Conservation (phyloP, 768 basidiomycete species). For the Leccinum aurantiacum region DNA sequence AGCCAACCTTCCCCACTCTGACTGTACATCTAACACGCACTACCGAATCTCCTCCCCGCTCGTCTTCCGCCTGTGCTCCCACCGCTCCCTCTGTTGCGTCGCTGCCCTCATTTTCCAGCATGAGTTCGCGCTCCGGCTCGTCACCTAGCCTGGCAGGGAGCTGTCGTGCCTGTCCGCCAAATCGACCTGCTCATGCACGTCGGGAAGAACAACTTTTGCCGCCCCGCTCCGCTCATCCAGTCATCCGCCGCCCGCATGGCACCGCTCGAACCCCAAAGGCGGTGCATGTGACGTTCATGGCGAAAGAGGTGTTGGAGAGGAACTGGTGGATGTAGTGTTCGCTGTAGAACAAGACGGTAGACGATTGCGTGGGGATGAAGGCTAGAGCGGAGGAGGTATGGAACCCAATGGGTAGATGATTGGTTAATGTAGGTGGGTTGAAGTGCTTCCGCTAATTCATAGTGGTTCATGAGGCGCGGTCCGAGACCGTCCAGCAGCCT, state of each 20-base stretch:
- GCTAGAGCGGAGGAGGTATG: conserved; percentile 71
- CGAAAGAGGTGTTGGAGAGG: conserved; percentile 93
- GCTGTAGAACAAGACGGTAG: conserved; percentile 70
- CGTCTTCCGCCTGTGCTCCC: conserved; percentile 90
- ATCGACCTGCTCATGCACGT: conserved; percentile 97
- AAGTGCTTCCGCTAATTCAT: too few relatives aligned
- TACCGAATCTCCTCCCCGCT: conserved; percentile 99
- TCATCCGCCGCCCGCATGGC: conserved; percentile 85
- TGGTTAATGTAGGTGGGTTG: too few relatives aligned
- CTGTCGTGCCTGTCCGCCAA: conserved; percentile 93
- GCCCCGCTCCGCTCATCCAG: conserved; percentile 96
- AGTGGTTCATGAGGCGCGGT: too few relatives aligned
- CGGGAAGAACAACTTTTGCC: conserved; percentile 86
- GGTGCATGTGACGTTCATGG: conserved; percentile 62
- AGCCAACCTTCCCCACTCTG: conserved; percentile 94
- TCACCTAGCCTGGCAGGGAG: conserved; percentile 77
- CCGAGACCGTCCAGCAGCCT: too few relatives aligned
- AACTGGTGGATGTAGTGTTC: conserved; percentile 94
- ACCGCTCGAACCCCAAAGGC: too few relatives aligned
- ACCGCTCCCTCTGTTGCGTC: conserved; percentile 80
- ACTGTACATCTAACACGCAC: conserved; percentile 98
- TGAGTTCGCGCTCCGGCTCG: conserved; percentile 92
- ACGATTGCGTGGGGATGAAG: conserved; percentile 70
- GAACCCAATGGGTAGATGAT: conserved; percentile 35
- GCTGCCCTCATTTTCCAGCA: conserved; percentile 99